Evolutionary conservation across 1,139 yeast species (phyloP), one percentile per base, ranked within the genome.

Genomic region (Taphrina flavorubra): DNA sequence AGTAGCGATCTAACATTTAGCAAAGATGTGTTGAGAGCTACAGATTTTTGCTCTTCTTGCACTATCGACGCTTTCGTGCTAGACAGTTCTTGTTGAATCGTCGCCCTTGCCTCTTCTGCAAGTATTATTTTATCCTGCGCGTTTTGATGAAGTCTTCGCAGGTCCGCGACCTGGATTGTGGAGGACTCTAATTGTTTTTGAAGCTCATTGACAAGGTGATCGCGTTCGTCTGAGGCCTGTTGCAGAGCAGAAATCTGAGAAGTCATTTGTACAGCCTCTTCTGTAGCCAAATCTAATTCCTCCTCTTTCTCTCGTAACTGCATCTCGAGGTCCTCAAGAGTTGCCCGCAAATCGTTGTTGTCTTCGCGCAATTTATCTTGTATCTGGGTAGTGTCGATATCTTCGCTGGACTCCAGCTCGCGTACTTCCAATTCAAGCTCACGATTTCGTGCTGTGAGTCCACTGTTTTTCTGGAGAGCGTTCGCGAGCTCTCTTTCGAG

Each of bases 271-370:
- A 20, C 14, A n/a, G 56, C 31, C 61, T 63, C 67, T 13, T 63
- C 67, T 4, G 47, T n/a, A 8, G 39, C 31, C 10, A 36, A 20
- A 11, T 70, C 70, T 7, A 70, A 47, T n/a, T 71, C 72, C 31
- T 68, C 68, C 13, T 55, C 65, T 18, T 63, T 61, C 34, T 63
- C 47, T 18, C 64, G 58, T n/a, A 65, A 51, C 36, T 68, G 70
- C n/a, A 59, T 63, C 25, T 70, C 62, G 53, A 71, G 44, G n/a
- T 53, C 58, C 46, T 65, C 70, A 13, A 47, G 16, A 47, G 68
- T 67, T 14, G 55, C 71, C 40, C 70, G 69, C 37, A 71, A 61
- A 11, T 68, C 68, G 4, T 65, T 69, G 37, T 69, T 56, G 25
- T 44, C 62, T 18, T 47, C 64, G 11, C 57, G 64, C 49, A 70